Percentiles rank a stretch among this genome's conserved stretches.
Conservation (phyloP, 768 basidiomycete genomes). For the Trametes coccinea region DNA sequence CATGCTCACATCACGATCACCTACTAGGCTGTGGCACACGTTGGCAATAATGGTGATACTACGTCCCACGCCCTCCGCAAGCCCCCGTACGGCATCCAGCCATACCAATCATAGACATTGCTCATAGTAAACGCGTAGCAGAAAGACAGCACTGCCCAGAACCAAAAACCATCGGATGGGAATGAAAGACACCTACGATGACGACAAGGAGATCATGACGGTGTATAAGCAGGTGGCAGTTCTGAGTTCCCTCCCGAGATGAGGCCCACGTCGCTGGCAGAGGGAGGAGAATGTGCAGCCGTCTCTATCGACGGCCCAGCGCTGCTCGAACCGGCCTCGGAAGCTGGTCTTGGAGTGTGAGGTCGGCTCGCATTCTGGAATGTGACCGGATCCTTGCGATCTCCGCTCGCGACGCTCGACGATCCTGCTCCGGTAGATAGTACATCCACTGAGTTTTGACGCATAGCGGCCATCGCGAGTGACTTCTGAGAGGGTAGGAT, state of each 20-base stretch:
- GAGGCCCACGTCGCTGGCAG: neutral
- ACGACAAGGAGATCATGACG: neutral
- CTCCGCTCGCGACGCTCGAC: neutral
- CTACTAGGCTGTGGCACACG: too few species aligned
- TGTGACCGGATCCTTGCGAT: neutral
- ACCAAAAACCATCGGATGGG: too few species aligned
- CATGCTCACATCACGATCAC: too few species aligned
- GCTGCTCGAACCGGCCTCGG: slow-evolving; percentile 5
- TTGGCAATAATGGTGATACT: too few species aligned
- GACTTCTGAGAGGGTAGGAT: neutral
- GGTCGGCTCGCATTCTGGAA: neutral
- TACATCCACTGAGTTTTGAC: neutral
- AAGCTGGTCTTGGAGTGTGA: neutral
- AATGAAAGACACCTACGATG: too few species aligned
- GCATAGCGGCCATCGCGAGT: neutral
- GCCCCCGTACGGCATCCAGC: too few species aligned
- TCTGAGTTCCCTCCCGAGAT: neutral
- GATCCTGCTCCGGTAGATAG: neutral
- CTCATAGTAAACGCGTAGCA: too few species aligned
- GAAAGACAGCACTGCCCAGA: too few species aligned
- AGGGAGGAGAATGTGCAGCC: neutral
- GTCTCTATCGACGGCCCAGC: neutral
- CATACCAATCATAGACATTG: too few species aligned
- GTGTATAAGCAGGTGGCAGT: neutral
- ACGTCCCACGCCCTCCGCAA: too few species aligned